Evolutionary conservation across 139 green algal species (phyloP), one percentile per base, ranked within the genome.

Genomic region (Volvox reticuliferus): DNA sequence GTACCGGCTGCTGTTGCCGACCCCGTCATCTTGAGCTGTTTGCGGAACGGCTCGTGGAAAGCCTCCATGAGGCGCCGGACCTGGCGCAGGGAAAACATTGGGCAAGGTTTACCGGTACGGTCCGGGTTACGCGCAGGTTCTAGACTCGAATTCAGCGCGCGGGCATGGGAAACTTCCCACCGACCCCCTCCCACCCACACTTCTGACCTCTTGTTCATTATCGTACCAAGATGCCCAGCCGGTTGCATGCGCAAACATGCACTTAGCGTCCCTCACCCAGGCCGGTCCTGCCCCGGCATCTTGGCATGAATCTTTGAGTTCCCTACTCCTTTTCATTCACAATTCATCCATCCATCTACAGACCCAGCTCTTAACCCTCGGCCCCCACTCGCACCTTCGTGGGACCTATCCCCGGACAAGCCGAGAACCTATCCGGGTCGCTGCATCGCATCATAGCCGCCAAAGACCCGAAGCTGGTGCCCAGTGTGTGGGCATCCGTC

Each of bases 331-430:
- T 55, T 55, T 9, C 44, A 9, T 5, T 55, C 44, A 9, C n/a
- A n/a, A n/a, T 55, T 55, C 9, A 55, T 55, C 9, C 44, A 55
- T 55, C 44, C 44, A 14, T 55, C 9, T 9, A 55, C 44, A 9
- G 44, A 5, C 44, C 44, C 44, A 55, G 44, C 44, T 55, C 44
- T 55, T 55, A 5, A 55, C 24, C 28, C 80, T 82, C 32, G 12
- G 24, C 65, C 65, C 9, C 65, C 65, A 12, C 65, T 50, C 81
- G 84, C 17, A 98, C 96, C 92, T 99, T 99, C 13, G 95, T 96
- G n/a, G 98, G 97, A 12, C 98, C 98, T 21, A 99, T 94, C 30
- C 98, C 98, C 14, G 98, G 96, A 76, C 96, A 98, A 2, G 91
- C 91, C 22, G 95, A 91, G 65, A 99, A 94, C 61, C 98, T 88